Conservation (phyloP, 208 protist species). For the Crithidia bombi region DNA sequence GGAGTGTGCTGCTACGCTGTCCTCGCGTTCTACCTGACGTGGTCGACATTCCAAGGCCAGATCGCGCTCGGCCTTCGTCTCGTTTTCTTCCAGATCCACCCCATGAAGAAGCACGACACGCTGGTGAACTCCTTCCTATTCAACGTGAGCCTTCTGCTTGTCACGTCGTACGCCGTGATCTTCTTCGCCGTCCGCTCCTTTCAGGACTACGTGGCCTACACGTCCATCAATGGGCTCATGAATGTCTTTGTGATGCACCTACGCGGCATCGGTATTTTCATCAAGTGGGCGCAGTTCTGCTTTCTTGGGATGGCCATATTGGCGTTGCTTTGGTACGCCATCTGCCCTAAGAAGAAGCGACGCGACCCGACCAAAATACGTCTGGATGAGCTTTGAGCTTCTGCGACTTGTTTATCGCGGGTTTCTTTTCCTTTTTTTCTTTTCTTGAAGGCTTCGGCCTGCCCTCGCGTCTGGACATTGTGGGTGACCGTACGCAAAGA, state of each 20-base stretch:
- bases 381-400: conserved; percentile 29
- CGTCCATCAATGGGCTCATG: conserved; percentile 74
- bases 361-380: conserved; percentile 56
- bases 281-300: conserved; percentile 73
- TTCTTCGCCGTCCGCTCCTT: conserved; percentile 91
- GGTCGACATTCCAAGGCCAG: conserved; percentile 91
- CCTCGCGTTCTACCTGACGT: conserved; percentile 93
- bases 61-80: conserved; percentile 90
- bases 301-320: conserved; percentile 66
- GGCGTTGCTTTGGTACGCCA: conserved; percentile 56
- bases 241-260: conserved; percentile 79
- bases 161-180: conserved; percentile 89
- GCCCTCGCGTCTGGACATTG: too few species aligned
- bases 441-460: conserved; percentile 1
- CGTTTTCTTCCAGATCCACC: conserved; percentile 87
- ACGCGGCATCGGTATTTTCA: conserved; percentile 67
- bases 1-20: conserved; percentile 90
- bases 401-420: background rate
- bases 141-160: conserved; percentile 92
- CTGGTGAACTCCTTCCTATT: conserved; percentile 96
- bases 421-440: background rate
- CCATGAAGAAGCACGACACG: conserved; percentile 90
- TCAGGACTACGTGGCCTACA: conserved; percentile 77
- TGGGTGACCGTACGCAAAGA: too few species aligned
- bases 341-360: conserved; percentile 55